phyloP scores from a whole-genome alignment of 495 filamentous ascomycete species.

The Corynascus novoguineensis region DNA sequence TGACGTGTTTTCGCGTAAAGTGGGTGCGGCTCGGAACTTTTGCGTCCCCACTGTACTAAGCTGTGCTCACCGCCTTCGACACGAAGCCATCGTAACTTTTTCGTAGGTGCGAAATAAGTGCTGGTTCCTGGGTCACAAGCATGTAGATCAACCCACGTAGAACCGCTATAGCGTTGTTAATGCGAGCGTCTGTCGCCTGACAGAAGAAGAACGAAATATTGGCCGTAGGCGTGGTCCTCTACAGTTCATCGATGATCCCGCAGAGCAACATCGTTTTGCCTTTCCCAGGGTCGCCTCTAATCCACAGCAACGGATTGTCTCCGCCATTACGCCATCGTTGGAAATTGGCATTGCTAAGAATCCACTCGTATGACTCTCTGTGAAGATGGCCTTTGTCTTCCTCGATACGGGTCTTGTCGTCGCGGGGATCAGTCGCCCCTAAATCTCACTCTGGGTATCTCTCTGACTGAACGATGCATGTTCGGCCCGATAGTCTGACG shows the following conservation, averaged over 20 bases:
- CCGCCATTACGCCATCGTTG: constrained; percentile 25
- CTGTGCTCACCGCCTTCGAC: too few species aligned
- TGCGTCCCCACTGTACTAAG: too few species aligned
- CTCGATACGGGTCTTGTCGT: constrained; percentile 39
- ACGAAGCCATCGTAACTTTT: constrained; percentile 20
- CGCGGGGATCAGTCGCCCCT: constrained; percentile 26
- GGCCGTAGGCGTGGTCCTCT: background rate
- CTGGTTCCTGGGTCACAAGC: constrained; percentile 27
- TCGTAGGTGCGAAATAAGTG: constrained; percentile 25
- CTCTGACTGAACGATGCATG: too few species aligned
- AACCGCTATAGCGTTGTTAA: constrained; percentile 32
- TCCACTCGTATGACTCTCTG: constrained; percentile 39
- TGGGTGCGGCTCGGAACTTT: too few species aligned
- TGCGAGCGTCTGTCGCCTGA: constrained; percentile 30
- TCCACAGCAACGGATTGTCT: constrained; percentile 30
- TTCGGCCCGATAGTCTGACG: too few species aligned
- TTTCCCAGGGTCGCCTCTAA: too few species aligned
- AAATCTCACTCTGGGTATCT: too few species aligned
- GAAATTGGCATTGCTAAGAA: constrained; percentile 38
- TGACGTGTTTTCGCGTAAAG: too few species aligned
- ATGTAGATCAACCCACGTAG: constrained; percentile 34
- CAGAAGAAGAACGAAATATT: constrained; percentile 46
- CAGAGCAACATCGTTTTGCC: constrained; percentile 49
- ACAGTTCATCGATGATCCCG: constrained; percentile 38
- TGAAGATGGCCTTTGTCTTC: constrained; percentile 36